A percentile compares a stretch with the other conserved stretches of the same genome.
These are phyloP conservation scores for Microsporum ferrugineum DNA, from an alignment of 2,329 filamentous ascomycete genomes.

Conservation along the genomic window DNA sequence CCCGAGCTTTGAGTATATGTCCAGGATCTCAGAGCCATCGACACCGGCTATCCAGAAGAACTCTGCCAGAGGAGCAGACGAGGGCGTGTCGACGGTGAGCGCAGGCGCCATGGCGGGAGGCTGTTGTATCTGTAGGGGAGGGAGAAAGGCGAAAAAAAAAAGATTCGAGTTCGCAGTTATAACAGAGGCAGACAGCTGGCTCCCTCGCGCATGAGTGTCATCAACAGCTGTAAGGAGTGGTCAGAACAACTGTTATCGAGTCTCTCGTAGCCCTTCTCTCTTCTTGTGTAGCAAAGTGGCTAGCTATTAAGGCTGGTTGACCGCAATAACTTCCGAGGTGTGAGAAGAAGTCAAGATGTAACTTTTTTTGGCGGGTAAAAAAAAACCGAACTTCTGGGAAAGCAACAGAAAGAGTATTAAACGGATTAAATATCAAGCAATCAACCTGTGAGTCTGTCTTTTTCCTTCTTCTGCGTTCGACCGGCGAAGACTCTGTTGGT, in stretches of 20 bases:
- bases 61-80: slow-evolving; percentile 48
- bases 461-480: neutral
- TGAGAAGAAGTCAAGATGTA: too few relatives aligned
- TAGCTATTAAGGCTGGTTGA: too few relatives aligned
- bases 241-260: too few relatives aligned
- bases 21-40: slow-evolving; percentile 36
- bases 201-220: neutral
- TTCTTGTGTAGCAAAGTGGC: too few relatives aligned
- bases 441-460: neutral
- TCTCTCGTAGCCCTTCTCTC: too few relatives aligned
- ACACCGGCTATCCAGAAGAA: slow-evolving; percentile 53
- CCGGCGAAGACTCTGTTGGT: neutral
- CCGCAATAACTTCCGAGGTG: too few relatives aligned
- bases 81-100: slow-evolving; percentile 29
- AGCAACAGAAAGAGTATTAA: too few relatives aligned
- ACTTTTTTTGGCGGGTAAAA: too few relatives aligned
- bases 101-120: slow-evolving; percentile 22
- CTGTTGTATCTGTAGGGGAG: neutral
- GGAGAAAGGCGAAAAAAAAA: too few relatives aligned
- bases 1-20: slow-evolving; percentile 33
- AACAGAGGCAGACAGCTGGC: neutral
- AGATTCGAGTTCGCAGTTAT: neutral
- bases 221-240: neutral
- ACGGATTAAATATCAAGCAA: too few relatives aligned
- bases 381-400: too few relatives aligned